A percentile compares a stretch with the other conserved stretches of the same genome.
phyloP scores from a whole-genome alignment of 176 grass and related monocot genomes.

The Rhynchospora breviuscula region DNA sequence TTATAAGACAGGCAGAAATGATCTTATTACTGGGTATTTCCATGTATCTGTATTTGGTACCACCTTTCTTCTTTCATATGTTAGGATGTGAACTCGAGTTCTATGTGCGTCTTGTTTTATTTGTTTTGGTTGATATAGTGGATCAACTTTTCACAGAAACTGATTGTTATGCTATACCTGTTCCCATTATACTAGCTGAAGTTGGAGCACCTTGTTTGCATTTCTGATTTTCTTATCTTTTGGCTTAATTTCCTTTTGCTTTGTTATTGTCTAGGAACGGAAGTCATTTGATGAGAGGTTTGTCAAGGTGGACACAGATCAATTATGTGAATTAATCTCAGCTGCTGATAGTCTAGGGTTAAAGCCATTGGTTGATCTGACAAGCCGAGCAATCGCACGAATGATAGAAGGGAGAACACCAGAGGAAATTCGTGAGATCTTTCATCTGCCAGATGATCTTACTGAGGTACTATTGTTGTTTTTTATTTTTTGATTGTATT shows the following conservation, averaged over 20 bases:
- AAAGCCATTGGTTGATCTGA: constrained; percentile 96
- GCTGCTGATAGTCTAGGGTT: constrained; percentile 93
- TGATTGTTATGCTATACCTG: background rate
- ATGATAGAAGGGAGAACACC: constrained; percentile 99
- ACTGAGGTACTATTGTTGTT: constrained; percentile 55
- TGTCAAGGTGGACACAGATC: constrained; percentile 91
- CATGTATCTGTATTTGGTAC: background rate
- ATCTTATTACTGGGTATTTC: background rate
- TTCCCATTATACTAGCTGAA: background rate
- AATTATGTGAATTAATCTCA: constrained; percentile 91
- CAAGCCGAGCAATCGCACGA: constrained; percentile 89
- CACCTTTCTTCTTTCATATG: background rate
- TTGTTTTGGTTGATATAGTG: background rate
- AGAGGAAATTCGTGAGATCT: constrained; percentile 97
- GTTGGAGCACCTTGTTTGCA: background rate
- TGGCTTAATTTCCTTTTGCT: constrained; percentile 22
- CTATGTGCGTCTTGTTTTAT: background rate
- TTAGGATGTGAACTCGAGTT: background rate
- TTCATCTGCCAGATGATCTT: constrained; percentile 95
- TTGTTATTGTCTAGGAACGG: constrained; percentile 44
- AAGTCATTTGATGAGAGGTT: constrained; percentile 98
- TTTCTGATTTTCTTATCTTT: background rate
- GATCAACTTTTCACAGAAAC: background rate
- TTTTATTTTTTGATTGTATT: constrained; percentile 6
- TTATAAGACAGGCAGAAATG: background rate